These are phyloP conservation scores for Conidiobolus incongruus DNA, from an alignment of 371 early-diverging fungal genomes.

Conservation along the genomic window DNA sequence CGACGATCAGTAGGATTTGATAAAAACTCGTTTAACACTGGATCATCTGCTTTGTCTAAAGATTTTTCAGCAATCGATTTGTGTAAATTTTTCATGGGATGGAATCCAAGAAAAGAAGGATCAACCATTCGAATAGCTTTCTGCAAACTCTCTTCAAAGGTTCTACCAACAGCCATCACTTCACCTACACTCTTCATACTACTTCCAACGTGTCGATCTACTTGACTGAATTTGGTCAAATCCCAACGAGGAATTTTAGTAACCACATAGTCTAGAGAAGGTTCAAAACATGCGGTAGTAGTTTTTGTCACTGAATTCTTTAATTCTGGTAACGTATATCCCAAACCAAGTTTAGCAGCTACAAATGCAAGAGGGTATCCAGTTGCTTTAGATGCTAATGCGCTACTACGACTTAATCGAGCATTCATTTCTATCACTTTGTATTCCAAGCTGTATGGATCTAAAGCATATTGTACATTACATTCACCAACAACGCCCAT, in stretches of 20 bases:
- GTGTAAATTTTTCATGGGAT: constrained; percentile 27
- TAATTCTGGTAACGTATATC: constrained; percentile 67
- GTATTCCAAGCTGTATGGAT: constrained; percentile 78
- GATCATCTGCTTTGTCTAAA: constrained; percentile 10
- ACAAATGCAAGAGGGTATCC: constrained; percentile 94
- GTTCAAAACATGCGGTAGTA: constrained; percentile 91
- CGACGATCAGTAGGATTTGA: constrained; percentile 68
- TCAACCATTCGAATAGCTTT: constrained; percentile 92
- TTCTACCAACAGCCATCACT: constrained; percentile 89
- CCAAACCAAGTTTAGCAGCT: constrained; percentile 88
- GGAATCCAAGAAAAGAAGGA: constrained; percentile 56
- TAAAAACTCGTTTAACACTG: not conserved
- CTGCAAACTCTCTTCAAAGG: constrained; percentile 88
- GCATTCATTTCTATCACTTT: constrained; percentile 94
- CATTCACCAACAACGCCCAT: constrained; percentile 92
- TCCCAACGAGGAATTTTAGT: constrained; percentile 96
- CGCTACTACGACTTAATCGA: constrained; percentile 74
- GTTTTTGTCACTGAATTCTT: constrained; percentile 78
- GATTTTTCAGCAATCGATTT: constrained; percentile 46
- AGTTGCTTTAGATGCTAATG: constrained; percentile 90
- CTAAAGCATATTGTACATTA: constrained; percentile 93
- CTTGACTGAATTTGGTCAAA: constrained; percentile 79
- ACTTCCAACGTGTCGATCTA: constrained; percentile 62
- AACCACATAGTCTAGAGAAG: constrained; percentile 78
- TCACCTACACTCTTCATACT: constrained; percentile 93